These are phyloP conservation scores for Kodamaea ohmeri DNA, from an alignment of 1,139 yeast species.

Conservation along the genomic window DNA sequence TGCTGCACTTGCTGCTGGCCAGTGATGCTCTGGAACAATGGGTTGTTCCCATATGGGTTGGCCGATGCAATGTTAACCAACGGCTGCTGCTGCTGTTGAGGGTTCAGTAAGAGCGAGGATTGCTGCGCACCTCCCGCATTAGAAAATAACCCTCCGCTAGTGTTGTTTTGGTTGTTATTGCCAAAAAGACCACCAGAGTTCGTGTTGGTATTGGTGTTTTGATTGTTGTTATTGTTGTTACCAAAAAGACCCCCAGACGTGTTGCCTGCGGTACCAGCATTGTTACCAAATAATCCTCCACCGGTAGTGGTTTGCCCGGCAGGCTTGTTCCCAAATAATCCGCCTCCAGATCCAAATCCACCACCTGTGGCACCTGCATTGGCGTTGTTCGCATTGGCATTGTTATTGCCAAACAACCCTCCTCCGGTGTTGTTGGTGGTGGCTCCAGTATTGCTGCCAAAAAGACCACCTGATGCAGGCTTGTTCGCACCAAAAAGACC, in stretches of 20 bases:
- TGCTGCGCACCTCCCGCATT: constrained; percentile 12
- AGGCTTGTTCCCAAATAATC: constrained; percentile 32
- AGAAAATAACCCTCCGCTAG: constrained; percentile 8
- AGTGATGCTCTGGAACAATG: constrained; percentile 51
- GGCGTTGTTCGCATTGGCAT: constrained; percentile 11
- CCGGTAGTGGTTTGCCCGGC: constrained; percentile 12
- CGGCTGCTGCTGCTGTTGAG: constrained; percentile 29
- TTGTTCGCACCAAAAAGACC: constrained; percentile 13
- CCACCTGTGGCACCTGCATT: constrained; percentile 15
- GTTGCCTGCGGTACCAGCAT: constrained; percentile 12
- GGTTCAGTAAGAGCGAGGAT: constrained; percentile 15
- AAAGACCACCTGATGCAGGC: constrained; percentile 19
- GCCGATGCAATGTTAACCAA: constrained; percentile 49
- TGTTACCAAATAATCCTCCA: constrained; percentile 17
- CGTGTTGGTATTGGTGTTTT: constrained; percentile 9
- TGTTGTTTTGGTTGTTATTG: constrained; percentile 13
- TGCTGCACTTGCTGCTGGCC: constrained; percentile 14
- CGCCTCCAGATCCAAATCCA: constrained; percentile 24
- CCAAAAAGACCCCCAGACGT: constrained; percentile 19
- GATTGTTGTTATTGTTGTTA: constrained; percentile 14
- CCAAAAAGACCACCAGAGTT: constrained; percentile 22
- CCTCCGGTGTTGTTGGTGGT: constrained; percentile 19
- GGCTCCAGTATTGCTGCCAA: constrained; percentile 26
- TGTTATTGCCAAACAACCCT: constrained; percentile 35
- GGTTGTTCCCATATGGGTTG: constrained; percentile 75